A percentile compares a stretch with the other conserved stretches of the same genome.
phyloP scores from a whole-genome alignment of 805 yeast species.

The Myxozyma mucilagina region DNA sequence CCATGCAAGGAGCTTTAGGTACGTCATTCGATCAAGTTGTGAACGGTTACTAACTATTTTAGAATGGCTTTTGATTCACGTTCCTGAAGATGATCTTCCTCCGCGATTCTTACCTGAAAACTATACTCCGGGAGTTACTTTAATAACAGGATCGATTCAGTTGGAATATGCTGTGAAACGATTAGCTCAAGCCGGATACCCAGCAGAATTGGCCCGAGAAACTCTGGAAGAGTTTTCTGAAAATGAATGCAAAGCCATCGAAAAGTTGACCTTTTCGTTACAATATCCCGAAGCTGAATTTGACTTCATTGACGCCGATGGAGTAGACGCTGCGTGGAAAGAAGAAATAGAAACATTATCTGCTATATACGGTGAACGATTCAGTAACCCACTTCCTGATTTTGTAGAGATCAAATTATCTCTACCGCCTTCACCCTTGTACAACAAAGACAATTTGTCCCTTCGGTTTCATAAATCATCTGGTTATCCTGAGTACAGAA shows the following conservation, averaged over 20 bases:
- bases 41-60: background rate
- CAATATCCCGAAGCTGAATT: conserved; percentile 12
- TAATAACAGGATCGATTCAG: conserved; percentile 48
- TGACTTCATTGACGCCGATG: conserved; percentile 27
- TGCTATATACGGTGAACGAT: conserved; percentile 56
- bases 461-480: conserved; percentile 27
- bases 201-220: conserved; percentile 60
- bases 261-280: conserved; percentile 14
- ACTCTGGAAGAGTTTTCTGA: conserved; percentile 47
- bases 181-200: conserved; percentile 67
- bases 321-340: conserved; percentile 57
- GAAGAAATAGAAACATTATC: conserved; percentile 72
- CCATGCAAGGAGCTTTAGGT: conserved; percentile 52
- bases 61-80: conserved; percentile 80
- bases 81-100: conserved; percentile 95
- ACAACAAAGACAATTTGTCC: conserved; percentile 21
- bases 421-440: conserved; percentile 2
- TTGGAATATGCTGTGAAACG: conserved; percentile 60
- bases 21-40: background rate
- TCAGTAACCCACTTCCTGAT: conserved; percentile 20
- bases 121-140: conserved; percentile 36
- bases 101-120: conserved; percentile 39
- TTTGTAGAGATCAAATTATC: conserved; percentile 26
- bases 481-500: conserved; percentile 26
- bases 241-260: conserved; percentile 24